Evolutionary conservation across 371 early-diverging fungal genomes (phyloP).

Genomic region (Mucor indicus): DNA sequence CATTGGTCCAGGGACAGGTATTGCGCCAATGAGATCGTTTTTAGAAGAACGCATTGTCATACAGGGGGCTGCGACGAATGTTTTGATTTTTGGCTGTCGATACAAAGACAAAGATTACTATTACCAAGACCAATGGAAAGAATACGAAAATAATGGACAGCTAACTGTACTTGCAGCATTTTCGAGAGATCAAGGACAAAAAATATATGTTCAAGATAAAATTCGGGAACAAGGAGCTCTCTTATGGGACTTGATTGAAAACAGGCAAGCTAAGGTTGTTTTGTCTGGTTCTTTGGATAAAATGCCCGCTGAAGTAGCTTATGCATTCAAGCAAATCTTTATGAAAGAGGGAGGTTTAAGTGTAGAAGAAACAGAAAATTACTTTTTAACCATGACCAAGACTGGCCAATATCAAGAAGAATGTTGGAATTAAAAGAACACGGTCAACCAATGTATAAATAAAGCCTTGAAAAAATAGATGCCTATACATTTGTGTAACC

Average conservation of each 20-base stretch:
- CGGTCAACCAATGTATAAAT: too few species aligned
- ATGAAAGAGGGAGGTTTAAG: conserved; percentile 51
- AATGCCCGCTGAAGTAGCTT: conserved; percentile 82
- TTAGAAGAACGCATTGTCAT: conserved; percentile 60
- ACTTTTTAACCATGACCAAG: conserved; percentile 61
- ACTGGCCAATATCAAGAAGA: conserved; percentile 82
- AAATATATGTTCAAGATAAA: conserved; percentile 80
- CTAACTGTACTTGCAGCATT: conserved; percentile 70
- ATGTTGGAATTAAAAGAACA: conserved; percentile 70
- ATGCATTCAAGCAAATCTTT: conserved; percentile 68
- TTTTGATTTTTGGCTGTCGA: conserved; percentile 84
- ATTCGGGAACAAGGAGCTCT: conserved; percentile 55
- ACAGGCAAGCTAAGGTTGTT: conserved; percentile 59
- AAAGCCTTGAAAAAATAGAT: too few species aligned
- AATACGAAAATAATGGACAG: conserved; percentile 37
- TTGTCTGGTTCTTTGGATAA: conserved; percentile 77
- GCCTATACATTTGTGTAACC: too few species aligned
- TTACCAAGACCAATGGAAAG: conserved; percentile 66
- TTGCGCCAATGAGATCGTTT: conserved; percentile 89
- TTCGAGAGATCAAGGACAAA: conserved; percentile 62
- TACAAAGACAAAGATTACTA: conserved; percentile 68
- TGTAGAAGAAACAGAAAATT: conserved; percentile 58
- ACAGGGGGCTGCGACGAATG: conserved; percentile 53
- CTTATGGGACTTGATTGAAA: conserved; percentile 66
- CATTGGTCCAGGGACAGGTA: conserved; percentile 84